Conservation (phyloP, 2,329 filamentous ascomycete species). For the Colletotrichum chrysophilum region DNA sequence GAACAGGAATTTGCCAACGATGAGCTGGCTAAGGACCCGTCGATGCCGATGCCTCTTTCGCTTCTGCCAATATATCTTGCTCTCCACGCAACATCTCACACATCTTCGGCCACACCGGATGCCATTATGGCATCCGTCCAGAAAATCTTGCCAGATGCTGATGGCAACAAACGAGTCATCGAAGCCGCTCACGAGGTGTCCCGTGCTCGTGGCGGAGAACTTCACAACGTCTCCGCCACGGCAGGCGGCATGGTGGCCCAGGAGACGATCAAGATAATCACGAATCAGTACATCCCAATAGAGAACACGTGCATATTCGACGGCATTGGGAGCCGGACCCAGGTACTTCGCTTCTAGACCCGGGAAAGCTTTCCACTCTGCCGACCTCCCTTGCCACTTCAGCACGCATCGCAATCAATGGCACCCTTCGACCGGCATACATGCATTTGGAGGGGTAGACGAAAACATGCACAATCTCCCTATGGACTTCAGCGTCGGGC, state of each 20-base stretch:
- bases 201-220: constrained; percentile 80
- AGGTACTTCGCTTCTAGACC: constrained; percentile 58
- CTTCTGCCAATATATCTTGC: constrained; percentile 74
- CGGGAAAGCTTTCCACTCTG: constrained; percentile 23
- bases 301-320: constrained; percentile 76
- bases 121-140: constrained; percentile 57
- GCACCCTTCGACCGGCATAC: background rate
- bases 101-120: constrained; percentile 47
- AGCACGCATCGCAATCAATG: background rate
- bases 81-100: constrained; percentile 58
- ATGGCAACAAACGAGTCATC: constrained; percentile 52
- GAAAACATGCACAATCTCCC: constrained; percentile 20
- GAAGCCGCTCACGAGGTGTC: constrained; percentile 70
- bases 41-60: constrained; percentile 57
- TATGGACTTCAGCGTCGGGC: constrained; percentile 30
- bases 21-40: constrained; percentile 47
- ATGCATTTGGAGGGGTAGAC: background rate
- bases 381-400: constrained; percentile 18
- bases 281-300: constrained; percentile 74
- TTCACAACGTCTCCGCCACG: constrained; percentile 90
- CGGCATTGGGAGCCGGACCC: constrained; percentile 67
- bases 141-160: constrained; percentile 50
- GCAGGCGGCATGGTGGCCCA: constrained; percentile 95
- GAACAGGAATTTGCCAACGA: constrained; percentile 61
- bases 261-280: constrained; percentile 90